A percentile compares a stretch with the other conserved stretches of the same genome.
Conservation (phyloP, 768 basidiomycete species). For the Suillus placidus region DNA sequence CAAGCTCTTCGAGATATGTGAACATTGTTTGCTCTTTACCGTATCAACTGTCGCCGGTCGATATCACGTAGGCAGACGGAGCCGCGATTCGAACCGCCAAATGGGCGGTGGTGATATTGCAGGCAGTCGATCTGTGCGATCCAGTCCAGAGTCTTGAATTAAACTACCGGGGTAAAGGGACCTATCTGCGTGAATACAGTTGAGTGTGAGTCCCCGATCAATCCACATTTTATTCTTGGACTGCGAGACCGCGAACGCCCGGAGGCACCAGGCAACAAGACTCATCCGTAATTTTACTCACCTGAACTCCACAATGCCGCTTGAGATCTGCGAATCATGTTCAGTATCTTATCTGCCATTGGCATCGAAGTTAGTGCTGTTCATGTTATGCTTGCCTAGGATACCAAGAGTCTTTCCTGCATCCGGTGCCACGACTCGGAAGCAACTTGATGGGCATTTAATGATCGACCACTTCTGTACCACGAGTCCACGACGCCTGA, state of each 20-base stretch:
- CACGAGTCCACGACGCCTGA: not conserved
- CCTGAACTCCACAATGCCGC: not conserved
- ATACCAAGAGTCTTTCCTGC: not conserved
- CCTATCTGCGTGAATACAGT: not conserved
- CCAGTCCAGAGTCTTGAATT: not conserved
- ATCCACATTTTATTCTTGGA: not conserved
- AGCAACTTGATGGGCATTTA: not conserved
- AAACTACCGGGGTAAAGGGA: not conserved
- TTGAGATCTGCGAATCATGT: not conserved
- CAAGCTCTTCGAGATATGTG: too few relatives aligned
- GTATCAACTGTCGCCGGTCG: not conserved
- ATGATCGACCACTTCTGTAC: slow-evolving; percentile 3
- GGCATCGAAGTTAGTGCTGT: not conserved
- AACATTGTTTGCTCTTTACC: not conserved
- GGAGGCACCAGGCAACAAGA: slow-evolving; percentile 1
- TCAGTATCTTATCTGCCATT: not conserved
- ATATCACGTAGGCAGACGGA: not conserved
- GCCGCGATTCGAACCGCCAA: not conserved
- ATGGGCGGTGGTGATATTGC: not conserved
- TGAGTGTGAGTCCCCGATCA: not conserved
- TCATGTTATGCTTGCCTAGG: not conserved
- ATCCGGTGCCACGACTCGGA: not conserved
- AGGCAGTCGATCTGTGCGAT: slow-evolving; percentile 1
- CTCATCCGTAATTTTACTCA: not conserved
- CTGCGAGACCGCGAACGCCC: not conserved